These are phyloP conservation scores for Plectosphaerella cucumerina DNA, from an alignment of 2,329 filamentous ascomycete genomes.

Conservation along the genomic window DNA sequence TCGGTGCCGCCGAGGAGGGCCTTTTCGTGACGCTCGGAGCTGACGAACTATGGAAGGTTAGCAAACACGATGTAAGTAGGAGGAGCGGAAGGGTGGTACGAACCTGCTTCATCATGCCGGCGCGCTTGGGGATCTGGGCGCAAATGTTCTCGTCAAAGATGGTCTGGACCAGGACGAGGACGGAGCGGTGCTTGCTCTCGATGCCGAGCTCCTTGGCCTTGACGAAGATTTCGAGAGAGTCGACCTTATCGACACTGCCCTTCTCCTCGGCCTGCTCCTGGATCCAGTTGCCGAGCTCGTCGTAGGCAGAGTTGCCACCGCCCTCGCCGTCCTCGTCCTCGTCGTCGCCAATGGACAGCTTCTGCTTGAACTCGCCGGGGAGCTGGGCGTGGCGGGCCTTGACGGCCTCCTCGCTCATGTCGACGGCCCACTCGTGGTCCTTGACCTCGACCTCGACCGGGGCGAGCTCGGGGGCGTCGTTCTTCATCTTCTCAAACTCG, in stretches of 20 bases:
- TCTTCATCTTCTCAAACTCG: constrained; percentile 81
- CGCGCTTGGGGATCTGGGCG: constrained; percentile 80
- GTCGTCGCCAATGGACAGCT: constrained; percentile 74
- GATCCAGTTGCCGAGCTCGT: constrained; percentile 92
- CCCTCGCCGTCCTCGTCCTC: constrained; percentile 79
- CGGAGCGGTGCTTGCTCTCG: constrained; percentile 88
- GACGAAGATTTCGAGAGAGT: constrained; percentile 87
- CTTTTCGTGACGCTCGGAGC: constrained; percentile 91
- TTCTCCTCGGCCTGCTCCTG: constrained; percentile 66
- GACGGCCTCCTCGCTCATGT: constrained; percentile 93
- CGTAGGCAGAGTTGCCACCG: constrained; percentile 73
- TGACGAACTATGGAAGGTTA: constrained; percentile 59
- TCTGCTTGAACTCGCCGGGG: constrained; percentile 90
- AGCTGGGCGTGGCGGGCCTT: constrained; percentile 90
- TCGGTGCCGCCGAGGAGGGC: constrained; percentile 92
- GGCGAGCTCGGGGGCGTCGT: constrained; percentile 43
- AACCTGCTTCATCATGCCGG: constrained; percentile 84
- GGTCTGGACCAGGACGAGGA: constrained; percentile 87
- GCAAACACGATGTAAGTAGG: constrained; percentile 10
- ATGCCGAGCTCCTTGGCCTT: constrained; percentile 97
- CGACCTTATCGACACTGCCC: constrained; percentile 72
- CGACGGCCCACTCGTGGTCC: constrained; percentile 92
- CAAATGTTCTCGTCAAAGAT: constrained; percentile 89
- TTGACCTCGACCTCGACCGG: constrained; percentile 59
- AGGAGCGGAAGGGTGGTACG: constrained; percentile 17